Evolutionary conservation across 495 filamentous ascomycete species (phyloP), one percentile per base, ranked within the genome.

Genomic region (Zalerion maritima): DNA sequence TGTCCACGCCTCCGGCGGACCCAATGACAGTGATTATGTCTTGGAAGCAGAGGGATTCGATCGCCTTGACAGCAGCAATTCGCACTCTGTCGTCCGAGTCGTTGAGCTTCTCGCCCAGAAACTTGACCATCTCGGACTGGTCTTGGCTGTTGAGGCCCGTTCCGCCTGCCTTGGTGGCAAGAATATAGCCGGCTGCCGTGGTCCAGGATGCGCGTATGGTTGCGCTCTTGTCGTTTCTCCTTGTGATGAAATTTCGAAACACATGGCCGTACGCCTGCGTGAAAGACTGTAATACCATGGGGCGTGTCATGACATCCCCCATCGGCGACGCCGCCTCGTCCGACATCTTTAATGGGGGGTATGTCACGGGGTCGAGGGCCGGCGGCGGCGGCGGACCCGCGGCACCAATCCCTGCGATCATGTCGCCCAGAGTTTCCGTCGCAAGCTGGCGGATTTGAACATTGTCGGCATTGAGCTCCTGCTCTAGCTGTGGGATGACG

Each of bases 11-110:
- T 23, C 85, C 86, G 41, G 60, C 67, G 2, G 69, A 64, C 4
- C 77, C 81, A 15, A 99, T 58, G 43, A 91, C 93, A 18, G 71
- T 55, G 26, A 94, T 65, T 26, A 96, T 65, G 41, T 91, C 72
- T 31, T 64, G 58, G 49, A 94, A 75, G 31, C 69, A 69, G 53
- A 91, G 82, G 18, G 62, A 67, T 24, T 76, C 78, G 15, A 99
- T 65, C 0, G 75, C 76, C 42, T 78, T 75, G 7, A 94, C 77
- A 10, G 85, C 85, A 10, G 87, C 77, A 24, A 96, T 54, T 28
- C 89, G 71, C 21, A 99, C 89, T 37, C 71, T 82, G 35, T 99
- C 89, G 43, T 99, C 91, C 8, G 66, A 68, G 44, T 97, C 89
- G 2, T 69, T 73, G 2, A 97, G 69, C 62, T 86, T 85, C 9